Conservation (phyloP, 1,284 basidiomycete genomes). For the Neonothopanus nambi region DNA sequence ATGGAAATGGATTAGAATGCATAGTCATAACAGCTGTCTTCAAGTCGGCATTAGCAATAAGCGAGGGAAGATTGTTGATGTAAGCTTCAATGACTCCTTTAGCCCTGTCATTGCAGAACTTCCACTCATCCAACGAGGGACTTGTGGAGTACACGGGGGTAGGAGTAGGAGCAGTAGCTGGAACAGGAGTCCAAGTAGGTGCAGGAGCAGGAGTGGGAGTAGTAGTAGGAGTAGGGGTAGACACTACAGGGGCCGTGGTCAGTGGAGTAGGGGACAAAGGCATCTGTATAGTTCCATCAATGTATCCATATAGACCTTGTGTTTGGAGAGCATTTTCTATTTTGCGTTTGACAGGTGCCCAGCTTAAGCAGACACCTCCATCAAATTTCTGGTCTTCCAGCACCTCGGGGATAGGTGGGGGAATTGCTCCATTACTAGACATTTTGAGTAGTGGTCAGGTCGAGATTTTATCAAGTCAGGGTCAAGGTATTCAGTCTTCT, state of each 20-base stretch:
- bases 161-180: not conserved
- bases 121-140: not conserved
- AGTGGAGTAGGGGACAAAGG: not conserved
- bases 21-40: too few species aligned
- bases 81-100: constrained; percentile 7
- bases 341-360: constrained; percentile 1
- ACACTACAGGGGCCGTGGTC: too few species aligned
- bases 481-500: too few species aligned
- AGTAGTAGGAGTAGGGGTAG: not conserved
- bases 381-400: constrained; percentile 11
- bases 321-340: not conserved
- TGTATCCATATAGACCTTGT: constrained; percentile 5
- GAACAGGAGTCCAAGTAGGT: too few species aligned
- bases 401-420: constrained; percentile 7
- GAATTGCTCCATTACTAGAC: too few species aligned
- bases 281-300: not conserved
- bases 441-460: too few species aligned
- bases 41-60: constrained; percentile 1
- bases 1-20: too few species aligned
- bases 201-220: not conserved
- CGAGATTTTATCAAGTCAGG: too few species aligned
- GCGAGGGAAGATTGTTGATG: not conserved
- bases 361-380: constrained; percentile 1
- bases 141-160: not conserved
- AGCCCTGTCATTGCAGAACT: not conserved